A percentile compares a stretch with the other conserved stretches of the same genome.
phyloP scores from a whole-genome alignment of 352 stramenopile genomes.

The Pythium brassicae region DNA sequence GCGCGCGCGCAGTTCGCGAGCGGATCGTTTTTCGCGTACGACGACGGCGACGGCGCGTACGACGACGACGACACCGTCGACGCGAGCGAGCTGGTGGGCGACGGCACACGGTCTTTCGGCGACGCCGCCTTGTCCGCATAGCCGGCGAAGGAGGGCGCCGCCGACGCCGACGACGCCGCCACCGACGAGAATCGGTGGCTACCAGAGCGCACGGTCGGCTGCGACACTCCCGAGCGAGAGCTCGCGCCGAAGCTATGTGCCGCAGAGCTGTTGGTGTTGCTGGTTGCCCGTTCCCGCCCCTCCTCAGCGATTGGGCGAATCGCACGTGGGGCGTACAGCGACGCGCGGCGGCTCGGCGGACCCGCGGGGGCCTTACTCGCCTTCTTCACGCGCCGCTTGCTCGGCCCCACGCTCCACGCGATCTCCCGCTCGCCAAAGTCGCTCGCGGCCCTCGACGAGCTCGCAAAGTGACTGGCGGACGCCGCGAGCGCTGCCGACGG shows the following conservation, averaged over 20 bases:
- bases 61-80: constrained; percentile 38
- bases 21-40: constrained; percentile 40
- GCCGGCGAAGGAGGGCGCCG: no score
- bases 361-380: constrained; percentile 14
- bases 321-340: constrained; percentile 8
- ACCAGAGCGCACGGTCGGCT: constrained; percentile 6
- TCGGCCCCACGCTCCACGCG: constrained; percentile 24
- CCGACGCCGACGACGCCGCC: neutral
- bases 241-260: neutral
- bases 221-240: neutral
- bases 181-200: constrained; percentile 4
- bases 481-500: neutral
- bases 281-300: constrained; percentile 3
- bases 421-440: constrained; percentile 4
- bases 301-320: constrained; percentile 12
- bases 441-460: constrained; percentile 7
- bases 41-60: constrained; percentile 32
- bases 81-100: constrained; percentile 24
- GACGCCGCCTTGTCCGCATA: neutral
- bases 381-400: constrained; percentile 31
- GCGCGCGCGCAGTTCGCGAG: constrained; percentile 57
- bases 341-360: constrained; percentile 6
- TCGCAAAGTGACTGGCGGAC: constrained; percentile 1
- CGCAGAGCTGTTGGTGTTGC: constrained; percentile 2
- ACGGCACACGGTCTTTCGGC: constrained; percentile 14